Percentiles rank a stretch among this genome's conserved stretches.
Evolutionary conservation across 768 basidiomycete species (phyloP).

Genomic region (Leccinum longicurvipes): DNA sequence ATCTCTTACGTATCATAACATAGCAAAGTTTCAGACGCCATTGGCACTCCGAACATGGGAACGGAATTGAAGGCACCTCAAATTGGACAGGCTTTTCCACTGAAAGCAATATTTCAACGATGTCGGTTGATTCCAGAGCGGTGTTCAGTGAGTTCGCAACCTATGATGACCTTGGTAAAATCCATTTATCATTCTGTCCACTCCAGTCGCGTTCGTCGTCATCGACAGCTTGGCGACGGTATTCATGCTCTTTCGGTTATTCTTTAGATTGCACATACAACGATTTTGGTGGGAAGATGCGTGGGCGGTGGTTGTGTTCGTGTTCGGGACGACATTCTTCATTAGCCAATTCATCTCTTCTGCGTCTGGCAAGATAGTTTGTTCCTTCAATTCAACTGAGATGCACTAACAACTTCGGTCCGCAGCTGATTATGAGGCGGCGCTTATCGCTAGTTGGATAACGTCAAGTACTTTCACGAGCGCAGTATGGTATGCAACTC

Average conservation of each 20-base stretch:
- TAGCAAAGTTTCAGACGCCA: no score
- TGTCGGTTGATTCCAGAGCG: no score
- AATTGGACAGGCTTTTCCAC: no score
- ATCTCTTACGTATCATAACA: no score
- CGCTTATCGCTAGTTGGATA: neutral
- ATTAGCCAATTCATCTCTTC: neutral
- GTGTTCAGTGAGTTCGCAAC: neutral
- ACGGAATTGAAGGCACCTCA: no score
- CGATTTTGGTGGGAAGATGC: slow-evolving; percentile 25
- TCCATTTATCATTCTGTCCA: neutral
- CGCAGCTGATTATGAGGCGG: neutral
- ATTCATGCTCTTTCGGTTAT: slow-evolving; percentile 15
- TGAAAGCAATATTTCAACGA: no score
- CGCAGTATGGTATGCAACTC: neutral
- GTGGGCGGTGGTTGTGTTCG: slow-evolving; percentile 15
- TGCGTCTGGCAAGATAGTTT: neutral
- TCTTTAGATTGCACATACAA: slow-evolving; percentile 13
- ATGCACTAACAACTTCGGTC: neutral
- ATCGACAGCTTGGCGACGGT: slow-evolving; percentile 3
- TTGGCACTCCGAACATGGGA: no score
- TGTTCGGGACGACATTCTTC: neutral
- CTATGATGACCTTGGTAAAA: neutral
- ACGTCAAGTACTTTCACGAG: neutral
- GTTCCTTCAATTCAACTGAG: neutral
- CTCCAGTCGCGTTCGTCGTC: slow-evolving; percentile 3